Evolutionary conservation across 2,329 filamentous ascomycete species (phyloP).

Genomic region (Ceratocystis cacaofunesta): DNA sequence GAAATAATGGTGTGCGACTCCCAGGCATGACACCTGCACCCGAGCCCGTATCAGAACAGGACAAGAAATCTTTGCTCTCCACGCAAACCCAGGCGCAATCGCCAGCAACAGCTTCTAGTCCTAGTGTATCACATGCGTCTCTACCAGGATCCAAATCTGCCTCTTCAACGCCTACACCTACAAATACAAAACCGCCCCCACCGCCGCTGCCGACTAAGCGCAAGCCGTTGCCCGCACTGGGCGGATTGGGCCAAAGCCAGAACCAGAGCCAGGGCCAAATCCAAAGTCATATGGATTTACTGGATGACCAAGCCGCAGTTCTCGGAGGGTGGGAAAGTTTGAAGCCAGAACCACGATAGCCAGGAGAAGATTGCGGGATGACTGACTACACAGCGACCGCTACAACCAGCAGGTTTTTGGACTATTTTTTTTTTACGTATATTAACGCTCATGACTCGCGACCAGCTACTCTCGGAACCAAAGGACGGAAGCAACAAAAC

Average conservation of each 20-base stretch:
- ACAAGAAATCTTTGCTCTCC: not conserved
- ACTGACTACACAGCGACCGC: not conserved
- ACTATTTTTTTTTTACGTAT: not conserved
- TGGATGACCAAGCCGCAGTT: conserved; percentile 33
- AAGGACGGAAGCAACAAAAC: not conserved
- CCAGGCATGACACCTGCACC: conserved; percentile 8
- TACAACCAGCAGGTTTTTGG: not conserved
- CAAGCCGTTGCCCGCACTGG: conserved; percentile 19
- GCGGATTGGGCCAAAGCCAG: not conserved
- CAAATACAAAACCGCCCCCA: not conserved
- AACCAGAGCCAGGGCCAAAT: conserved; percentile 19
- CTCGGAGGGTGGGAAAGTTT: conserved; percentile 42
- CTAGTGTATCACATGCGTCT: too few relatives aligned
- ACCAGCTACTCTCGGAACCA: not conserved
- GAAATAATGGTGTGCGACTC: conserved; percentile 3
- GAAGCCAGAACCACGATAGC: conserved; percentile 27
- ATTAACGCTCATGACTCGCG: too few relatives aligned
- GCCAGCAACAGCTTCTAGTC: not conserved
- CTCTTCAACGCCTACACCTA: not conserved
- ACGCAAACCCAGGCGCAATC: not conserved
- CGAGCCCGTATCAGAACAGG: not conserved
- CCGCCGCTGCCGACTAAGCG: conserved; percentile 18
- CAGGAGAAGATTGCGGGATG: not conserved
- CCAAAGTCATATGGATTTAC: conserved; percentile 30
- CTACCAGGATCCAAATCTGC: too few relatives aligned